Conservation (phyloP, 805 yeast species). For the Cyberlindnera suaveolens region DNA sequence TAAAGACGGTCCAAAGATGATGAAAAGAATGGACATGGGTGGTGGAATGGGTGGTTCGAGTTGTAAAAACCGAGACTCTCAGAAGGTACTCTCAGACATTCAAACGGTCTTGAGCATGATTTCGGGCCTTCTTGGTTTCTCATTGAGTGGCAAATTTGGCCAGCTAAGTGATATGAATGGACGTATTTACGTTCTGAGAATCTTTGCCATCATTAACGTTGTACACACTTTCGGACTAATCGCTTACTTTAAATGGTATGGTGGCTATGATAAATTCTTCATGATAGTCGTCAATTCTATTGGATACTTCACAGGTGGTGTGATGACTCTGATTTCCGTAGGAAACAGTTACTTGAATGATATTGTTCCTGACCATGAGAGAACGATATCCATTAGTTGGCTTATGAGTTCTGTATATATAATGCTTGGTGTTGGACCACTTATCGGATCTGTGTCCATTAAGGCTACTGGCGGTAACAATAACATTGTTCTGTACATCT, state of each 20-base stretch:
- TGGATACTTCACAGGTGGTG: slow-evolving; percentile 19
- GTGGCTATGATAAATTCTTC: slow-evolving; percentile 3
- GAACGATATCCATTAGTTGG: slow-evolving; percentile 14
- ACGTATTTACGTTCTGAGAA: slow-evolving; percentile 17
- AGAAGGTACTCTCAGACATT: slow-evolving; percentile 12
- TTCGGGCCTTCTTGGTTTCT: slow-evolving; percentile 18
- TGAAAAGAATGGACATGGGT: slow-evolving; percentile 12
- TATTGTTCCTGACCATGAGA: slow-evolving; percentile 10
- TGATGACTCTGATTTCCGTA: slow-evolving; percentile 20
- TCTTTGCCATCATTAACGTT: slow-evolving; percentile 12
- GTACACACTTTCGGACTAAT: slow-evolving; percentile 9
- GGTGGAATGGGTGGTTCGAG: background rate
- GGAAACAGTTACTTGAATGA: slow-evolving; percentile 22
- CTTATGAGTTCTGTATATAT: slow-evolving; percentile 21
- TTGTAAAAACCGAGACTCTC: slow-evolving; percentile 8
- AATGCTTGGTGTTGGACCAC: slow-evolving; percentile 19
- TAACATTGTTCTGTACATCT: slow-evolving; percentile 2
- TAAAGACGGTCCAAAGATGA: background rate
- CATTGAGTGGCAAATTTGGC: slow-evolving; percentile 19
- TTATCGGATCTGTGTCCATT: slow-evolving; percentile 17
- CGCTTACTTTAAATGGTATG: slow-evolving; percentile 8
- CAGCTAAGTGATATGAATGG: slow-evolving; percentile 20
- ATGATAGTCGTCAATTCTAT: slow-evolving; percentile 10
- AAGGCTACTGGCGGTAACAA: slow-evolving; percentile 7
- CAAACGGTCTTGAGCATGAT: slow-evolving; percentile 13